These are phyloP conservation scores for Penstemon eatonii DNA, from an alignment of 257 asterid genomes.

Conservation along the genomic window DNA sequence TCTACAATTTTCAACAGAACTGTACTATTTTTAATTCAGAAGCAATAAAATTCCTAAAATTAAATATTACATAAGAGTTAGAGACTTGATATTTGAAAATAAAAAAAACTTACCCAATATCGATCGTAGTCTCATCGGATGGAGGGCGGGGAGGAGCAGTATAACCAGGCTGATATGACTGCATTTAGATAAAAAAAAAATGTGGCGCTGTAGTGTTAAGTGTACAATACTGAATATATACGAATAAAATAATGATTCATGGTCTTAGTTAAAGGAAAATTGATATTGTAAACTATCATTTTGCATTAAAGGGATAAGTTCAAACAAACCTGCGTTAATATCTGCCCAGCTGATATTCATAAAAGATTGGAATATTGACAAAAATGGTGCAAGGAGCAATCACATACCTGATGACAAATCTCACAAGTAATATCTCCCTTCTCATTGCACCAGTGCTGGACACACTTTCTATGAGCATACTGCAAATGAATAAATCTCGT, in stretches of 20 bases:
- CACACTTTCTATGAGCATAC: conserved; percentile 66
- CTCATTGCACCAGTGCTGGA: conserved; percentile 64
- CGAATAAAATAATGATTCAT: background rate
- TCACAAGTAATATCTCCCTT: conserved; percentile 63
- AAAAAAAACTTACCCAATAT: conserved; percentile 65
- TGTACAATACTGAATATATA: background rate
- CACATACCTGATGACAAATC: conserved; percentile 57
- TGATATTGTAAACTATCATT: background rate
- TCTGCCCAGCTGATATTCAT: background rate
- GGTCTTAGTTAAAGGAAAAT: background rate
- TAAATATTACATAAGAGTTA: background rate
- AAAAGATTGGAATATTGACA: background rate
- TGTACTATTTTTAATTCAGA: background rate
- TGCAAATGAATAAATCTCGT: conserved; percentile 31
- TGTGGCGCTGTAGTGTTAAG: conserved; percentile 11
- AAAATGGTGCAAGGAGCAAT: conserved; percentile 4
- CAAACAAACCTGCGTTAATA: background rate
- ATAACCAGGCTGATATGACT: conserved; percentile 89
- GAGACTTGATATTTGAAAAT: conserved; percentile 12
- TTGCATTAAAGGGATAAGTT: background rate
- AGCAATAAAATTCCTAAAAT: background rate
- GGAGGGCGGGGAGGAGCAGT: conserved; percentile 81
- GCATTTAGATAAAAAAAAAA: conserved; percentile 30
- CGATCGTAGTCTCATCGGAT: conserved; percentile 72
- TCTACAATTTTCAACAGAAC: background rate